Percentiles rank a stretch among this genome's conserved stretches.
These are phyloP conservation scores for Trichoderma orchidacearum DNA, from an alignment of 495 filamentous ascomycete genomes.

Conservation along the genomic window DNA sequence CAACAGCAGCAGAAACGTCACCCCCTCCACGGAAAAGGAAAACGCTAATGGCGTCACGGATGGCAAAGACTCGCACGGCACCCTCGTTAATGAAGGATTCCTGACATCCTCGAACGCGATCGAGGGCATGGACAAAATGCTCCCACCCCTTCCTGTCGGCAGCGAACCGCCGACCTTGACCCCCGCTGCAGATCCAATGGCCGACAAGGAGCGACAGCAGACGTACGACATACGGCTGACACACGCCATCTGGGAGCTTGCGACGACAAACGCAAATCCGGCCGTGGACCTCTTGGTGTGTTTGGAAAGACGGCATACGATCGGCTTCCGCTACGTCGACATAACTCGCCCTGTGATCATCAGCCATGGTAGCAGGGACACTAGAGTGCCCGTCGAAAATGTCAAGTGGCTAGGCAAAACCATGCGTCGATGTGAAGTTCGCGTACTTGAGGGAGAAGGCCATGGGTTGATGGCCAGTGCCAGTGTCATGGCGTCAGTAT, in stretches of 20 bases:
- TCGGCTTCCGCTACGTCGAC: slow-evolving; percentile 95
- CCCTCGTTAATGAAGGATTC: slow-evolving; percentile 14
- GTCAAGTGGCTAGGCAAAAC: slow-evolving; percentile 87
- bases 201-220: slow-evolving; percentile 57
- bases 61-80: slow-evolving; percentile 7
- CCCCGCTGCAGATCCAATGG: slow-evolving; percentile 33
- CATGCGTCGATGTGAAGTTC: slow-evolving; percentile 85
- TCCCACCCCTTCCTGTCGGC: slow-evolving; percentile 13
- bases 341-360: slow-evolving; percentile 84
- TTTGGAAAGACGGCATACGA: slow-evolving; percentile 77
- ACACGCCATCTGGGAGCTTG: slow-evolving; percentile 86
- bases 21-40: slow-evolving; percentile 25
- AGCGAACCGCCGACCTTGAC: slow-evolving; percentile 26
- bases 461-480: slow-evolving; percentile 96
- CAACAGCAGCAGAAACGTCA: slow-evolving; percentile 12
- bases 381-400: slow-evolving; percentile 87
- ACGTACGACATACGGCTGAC: slow-evolving; percentile 80
- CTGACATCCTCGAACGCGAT: slow-evolving; percentile 7
- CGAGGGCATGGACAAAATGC: slow-evolving; percentile 23
- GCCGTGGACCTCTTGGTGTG: slow-evolving; percentile 88
- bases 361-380: slow-evolving; percentile 85
- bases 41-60: slow-evolving; percentile 14
- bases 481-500: slow-evolving; percentile 75
- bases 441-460: slow-evolving; percentile 81
- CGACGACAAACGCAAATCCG: slow-evolving; percentile 84